Evolutionary conservation across 1,139 yeast genomes (phyloP), one percentile per base, ranked within the genome.

Genomic region (Pichia sp.): DNA sequence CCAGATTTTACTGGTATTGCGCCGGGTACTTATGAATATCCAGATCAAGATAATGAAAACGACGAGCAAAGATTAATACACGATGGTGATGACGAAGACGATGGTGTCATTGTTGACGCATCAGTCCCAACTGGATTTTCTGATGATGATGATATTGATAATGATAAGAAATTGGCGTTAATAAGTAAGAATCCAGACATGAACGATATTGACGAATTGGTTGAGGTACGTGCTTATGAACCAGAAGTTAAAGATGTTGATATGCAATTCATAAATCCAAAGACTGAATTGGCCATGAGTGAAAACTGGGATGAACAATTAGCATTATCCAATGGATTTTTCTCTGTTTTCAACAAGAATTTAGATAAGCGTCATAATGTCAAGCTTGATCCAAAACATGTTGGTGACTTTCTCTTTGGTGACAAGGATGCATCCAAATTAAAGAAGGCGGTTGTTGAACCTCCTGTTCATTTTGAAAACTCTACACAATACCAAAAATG

Each of bases 181-280:
- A 11, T 48, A 1, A 34, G 40, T 17, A 15, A 38, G 5, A 40
- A 31, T 14, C 10, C 44, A 2, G 40, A 17, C 11, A 10, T 24
- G 8, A 34, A 45, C 11, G 48, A 41, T 28, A 47, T 52, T 44
- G 67, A 61, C 12, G 56, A 81, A 11, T 36, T 50, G 15, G 72
- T 81, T 9, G 72, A 76, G 44, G 86, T 82, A 54, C 83, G 81
- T 58, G 85, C 81, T 1, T 85, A 77, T 57, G 94, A 85, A 63
- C 93, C 93, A 0, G 71, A 72, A 46, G 65, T 74, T 15, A 67
- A 66, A 22, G 75, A 69, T 31, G 58, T 67, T 3, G 79, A 82
- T 68, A 64, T 75, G 53, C 65, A 63, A 18, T 62, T 68, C 4
- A 52, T 76, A 41, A 72, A 69, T 47, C 63, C 63, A 5, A 68